Percentiles rank a stretch among this genome's conserved stretches.
phyloP scores from a whole-genome alignment of 1,139 yeast species.

The Kodamaea ohmeri region DNA sequence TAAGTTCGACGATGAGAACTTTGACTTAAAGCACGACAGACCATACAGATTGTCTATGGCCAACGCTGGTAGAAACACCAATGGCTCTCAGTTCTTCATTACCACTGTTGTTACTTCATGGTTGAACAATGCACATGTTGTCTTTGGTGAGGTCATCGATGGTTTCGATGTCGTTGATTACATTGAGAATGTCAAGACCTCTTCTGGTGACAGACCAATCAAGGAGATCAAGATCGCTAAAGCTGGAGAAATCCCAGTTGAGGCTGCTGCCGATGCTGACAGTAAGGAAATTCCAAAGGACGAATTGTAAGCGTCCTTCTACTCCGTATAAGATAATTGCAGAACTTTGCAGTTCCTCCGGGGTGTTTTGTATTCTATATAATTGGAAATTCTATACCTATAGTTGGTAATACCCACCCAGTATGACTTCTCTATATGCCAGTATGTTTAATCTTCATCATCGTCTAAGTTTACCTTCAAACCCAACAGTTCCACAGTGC shows the following conservation, averaged over 20 bases:
- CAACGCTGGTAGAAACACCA: slow-evolving; percentile 60
- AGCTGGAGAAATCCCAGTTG: slow-evolving; percentile 43
- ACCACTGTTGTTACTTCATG: slow-evolving; percentile 61
- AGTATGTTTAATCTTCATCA: slow-evolving; percentile 11
- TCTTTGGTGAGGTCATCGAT: slow-evolving; percentile 74
- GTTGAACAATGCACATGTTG: slow-evolving; percentile 73
- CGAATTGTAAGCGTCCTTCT: slow-evolving; percentile 29
- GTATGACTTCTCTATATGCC: not conserved
- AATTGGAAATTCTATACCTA: too few relatives aligned
- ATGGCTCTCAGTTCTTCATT: slow-evolving; percentile 65
- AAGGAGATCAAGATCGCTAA: slow-evolving; percentile 48
- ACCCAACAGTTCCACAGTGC: slow-evolving; percentile 39
- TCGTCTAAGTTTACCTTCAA: slow-evolving; percentile 25
- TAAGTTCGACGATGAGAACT: slow-evolving; percentile 58
- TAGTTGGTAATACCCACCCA: too few relatives aligned
- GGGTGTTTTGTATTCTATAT: too few relatives aligned
- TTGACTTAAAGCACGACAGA: slow-evolving; percentile 54
- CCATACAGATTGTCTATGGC: slow-evolving; percentile 64
- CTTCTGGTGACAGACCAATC: slow-evolving; percentile 50
- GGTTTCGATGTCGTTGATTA: slow-evolving; percentile 61
- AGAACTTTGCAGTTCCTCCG: too few relatives aligned
- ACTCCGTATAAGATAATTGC: too few relatives aligned
- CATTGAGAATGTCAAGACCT: slow-evolving; percentile 53
- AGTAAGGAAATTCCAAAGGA: slow-evolving; percentile 19
- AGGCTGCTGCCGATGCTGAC: slow-evolving; percentile 10